Percentiles rank a stretch among this genome's conserved stretches.
phyloP scores from a whole-genome alignment of 2,329 filamentous ascomycete genomes.

The Neurospora sp. region DNA sequence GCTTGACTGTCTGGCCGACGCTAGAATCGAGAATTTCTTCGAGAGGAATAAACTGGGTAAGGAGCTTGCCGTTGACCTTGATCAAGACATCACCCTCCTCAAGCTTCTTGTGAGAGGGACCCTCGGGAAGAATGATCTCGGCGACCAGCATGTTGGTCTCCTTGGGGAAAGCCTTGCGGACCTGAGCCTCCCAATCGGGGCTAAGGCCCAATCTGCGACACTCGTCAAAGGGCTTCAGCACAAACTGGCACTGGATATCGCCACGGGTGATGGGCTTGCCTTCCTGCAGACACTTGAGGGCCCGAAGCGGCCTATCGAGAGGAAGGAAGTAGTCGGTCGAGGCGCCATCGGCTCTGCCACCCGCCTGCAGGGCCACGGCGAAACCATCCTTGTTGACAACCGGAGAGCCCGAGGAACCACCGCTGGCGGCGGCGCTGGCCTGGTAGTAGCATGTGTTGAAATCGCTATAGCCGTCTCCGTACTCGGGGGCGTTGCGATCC shows the following conservation, averaged over 20 bases:
- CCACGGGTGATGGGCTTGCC: slow-evolving; percentile 71
- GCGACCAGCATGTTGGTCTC: slow-evolving; percentile 97
- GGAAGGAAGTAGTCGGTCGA: slow-evolving; percentile 97
- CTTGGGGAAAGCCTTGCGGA: slow-evolving; percentile 74
- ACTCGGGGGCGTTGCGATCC: slow-evolving; percentile 93
- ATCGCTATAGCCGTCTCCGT: slow-evolving; percentile 95
- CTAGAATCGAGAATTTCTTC: slow-evolving; percentile 87
- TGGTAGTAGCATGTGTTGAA: slow-evolving; percentile 97
- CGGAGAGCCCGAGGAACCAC: slow-evolving; percentile 94
- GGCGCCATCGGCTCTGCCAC: slow-evolving; percentile 85
- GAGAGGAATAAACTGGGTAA: slow-evolving; percentile 85
- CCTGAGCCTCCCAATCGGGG: slow-evolving; percentile 74
- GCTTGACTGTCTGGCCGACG: slow-evolving; percentile 66
- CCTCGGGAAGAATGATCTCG: slow-evolving; percentile 86
- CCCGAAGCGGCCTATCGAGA: slow-evolving; percentile 78
- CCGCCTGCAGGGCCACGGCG: slow-evolving; percentile 87
- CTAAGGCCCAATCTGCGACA: slow-evolving; percentile 81
- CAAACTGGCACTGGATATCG: slow-evolving; percentile 96
- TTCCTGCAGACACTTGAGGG: slow-evolving; percentile 74
- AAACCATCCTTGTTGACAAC: slow-evolving; percentile 92
- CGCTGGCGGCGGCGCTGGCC: slow-evolving; percentile 91
- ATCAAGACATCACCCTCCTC: slow-evolving; percentile 91
- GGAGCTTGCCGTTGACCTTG: slow-evolving; percentile 84
- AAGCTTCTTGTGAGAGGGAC: slow-evolving; percentile 76
- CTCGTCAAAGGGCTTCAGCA: slow-evolving; percentile 95